Evolutionary conservation across 2,329 filamentous ascomycete species (phyloP).

Genomic region (Epichloe uncinata): DNA sequence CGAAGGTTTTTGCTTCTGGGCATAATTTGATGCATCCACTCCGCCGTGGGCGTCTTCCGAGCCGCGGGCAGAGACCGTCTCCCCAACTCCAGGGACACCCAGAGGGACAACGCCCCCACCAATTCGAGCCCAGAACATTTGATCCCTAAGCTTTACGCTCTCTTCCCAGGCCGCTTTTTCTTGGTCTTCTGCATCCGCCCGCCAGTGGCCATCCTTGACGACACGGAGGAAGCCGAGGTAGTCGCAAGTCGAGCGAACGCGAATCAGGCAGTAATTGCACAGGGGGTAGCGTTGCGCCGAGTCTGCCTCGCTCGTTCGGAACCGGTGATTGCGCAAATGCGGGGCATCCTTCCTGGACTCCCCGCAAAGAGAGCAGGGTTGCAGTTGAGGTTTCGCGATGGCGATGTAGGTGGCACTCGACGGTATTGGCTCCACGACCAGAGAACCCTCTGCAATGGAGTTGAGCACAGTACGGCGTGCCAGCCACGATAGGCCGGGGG

Average conservation of each 20-base stretch:
- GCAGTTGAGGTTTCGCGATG: constrained; percentile 39
- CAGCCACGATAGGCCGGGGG: constrained; percentile 87
- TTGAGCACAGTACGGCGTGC: constrained; percentile 73
- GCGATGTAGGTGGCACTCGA: constrained; percentile 36
- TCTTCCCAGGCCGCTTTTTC: constrained; percentile 92
- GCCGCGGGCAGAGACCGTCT: background rate
- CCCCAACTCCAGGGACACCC: constrained; percentile 2
- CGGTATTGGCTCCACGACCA: constrained; percentile 82
- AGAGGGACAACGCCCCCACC: constrained; percentile 80
- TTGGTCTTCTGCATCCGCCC: constrained; percentile 67
- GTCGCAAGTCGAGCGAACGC: constrained; percentile 79
- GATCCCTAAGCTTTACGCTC: constrained; percentile 73
- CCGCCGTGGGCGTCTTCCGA: constrained; percentile 2
- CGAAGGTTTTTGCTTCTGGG: background rate
- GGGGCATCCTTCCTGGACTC: constrained; percentile 59
- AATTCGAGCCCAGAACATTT: constrained; percentile 94
- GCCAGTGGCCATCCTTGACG: constrained; percentile 85
- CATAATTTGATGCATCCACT: background rate
- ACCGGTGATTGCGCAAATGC: constrained; percentile 71
- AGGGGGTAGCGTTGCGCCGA: constrained; percentile 81
- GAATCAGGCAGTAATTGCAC: constrained; percentile 74
- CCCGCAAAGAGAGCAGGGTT: constrained; percentile 78
- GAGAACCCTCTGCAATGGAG: constrained; percentile 69
- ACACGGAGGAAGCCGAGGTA: constrained; percentile 86
- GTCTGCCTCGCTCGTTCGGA: constrained; percentile 76